phyloP scores from a whole-genome alignment of 106 monocot species.

The Allium fistulosum region DNA sequence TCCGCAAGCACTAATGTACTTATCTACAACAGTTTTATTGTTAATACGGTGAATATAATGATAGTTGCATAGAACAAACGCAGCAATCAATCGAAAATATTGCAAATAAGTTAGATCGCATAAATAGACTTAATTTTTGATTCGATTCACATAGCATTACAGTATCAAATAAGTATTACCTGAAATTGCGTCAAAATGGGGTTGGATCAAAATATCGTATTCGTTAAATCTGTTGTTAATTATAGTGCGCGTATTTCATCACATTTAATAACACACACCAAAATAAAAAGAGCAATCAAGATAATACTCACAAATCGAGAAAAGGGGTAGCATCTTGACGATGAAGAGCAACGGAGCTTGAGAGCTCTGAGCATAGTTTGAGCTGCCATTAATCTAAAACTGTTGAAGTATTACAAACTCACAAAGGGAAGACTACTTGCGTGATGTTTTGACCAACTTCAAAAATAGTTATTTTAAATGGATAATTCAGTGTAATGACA shows the following conservation, averaged over 20 bases:
- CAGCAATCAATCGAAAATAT: too few relatives aligned
- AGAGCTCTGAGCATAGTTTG: constrained; percentile 26
- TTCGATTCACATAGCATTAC: not conserved
- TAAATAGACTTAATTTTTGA: too few relatives aligned
- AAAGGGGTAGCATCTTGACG: constrained; percentile 9
- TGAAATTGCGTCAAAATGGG: not conserved
- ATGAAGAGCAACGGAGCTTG: constrained; percentile 19
- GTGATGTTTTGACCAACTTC: constrained; percentile 1
- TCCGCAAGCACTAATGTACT: constrained; percentile 85
- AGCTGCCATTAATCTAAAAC: constrained; percentile 20
- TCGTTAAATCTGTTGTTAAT: not conserved
- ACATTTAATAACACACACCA: too few relatives aligned
- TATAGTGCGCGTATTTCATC: too few relatives aligned
- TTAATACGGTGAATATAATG: too few relatives aligned
- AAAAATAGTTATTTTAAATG: not conserved
- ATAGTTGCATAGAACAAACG: too few relatives aligned
- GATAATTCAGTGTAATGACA: too few relatives aligned
- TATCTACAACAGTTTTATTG: constrained; percentile 22
- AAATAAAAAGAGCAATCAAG: not conserved
- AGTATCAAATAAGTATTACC: not conserved
- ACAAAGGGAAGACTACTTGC: not conserved
- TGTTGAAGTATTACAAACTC: not conserved
- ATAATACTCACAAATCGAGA: constrained; percentile 43
- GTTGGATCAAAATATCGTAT: not conserved
- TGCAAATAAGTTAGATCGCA: too few relatives aligned